Evolutionary conservation across 495 filamentous ascomycete genomes (phyloP), one percentile per base, ranked within the genome.

Genomic region (Poronia punctata): DNA sequence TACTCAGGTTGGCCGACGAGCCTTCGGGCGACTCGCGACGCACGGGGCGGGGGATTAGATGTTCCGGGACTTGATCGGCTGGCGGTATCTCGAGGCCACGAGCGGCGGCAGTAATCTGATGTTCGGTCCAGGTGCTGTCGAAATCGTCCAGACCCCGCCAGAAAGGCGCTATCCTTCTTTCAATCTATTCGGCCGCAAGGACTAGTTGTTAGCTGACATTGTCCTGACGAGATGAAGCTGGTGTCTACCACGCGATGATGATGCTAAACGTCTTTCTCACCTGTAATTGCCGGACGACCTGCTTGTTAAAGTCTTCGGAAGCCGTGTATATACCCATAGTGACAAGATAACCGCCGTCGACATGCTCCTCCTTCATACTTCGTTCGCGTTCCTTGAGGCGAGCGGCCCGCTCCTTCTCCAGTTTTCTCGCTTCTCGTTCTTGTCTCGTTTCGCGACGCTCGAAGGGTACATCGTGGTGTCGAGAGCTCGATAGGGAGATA

Each of bases 61-160:
- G 79, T 3, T 76, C 70, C 3, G 87, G 84, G 11, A 83, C 78
- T 55, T 89, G 76, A 56, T 93, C 89, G 27, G 93, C 76, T 16
- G 83, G 68, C 34, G 92, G 90, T 37, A 97, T 83, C 5, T 84
- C 76, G 40, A 94, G 66, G 11, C 86, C 92, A 56, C 86, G 79
- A 18, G 84, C 92, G 15, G 86, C 90, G 26, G 93, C 89, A 57
- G 95, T 82, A 11, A 98, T 76, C 61, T 98, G 90, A 53, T 85
- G 77, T 49, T 98, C 92, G 3, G 86, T 84, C 92, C 92, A 98
- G 38, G 82, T 82, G 27, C 86, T 80, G 4, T 78, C 79, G 48
- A 90, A 82, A 52, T 98, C 90, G 48, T 94, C 83, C 8, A 98
- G 70, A 3, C 93, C 92, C 60, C 83, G 80, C 84, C 89, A 98